Evolutionary conservation across 495 filamentous ascomycete species (phyloP).

Genomic region (Penicillium salamii): DNA sequence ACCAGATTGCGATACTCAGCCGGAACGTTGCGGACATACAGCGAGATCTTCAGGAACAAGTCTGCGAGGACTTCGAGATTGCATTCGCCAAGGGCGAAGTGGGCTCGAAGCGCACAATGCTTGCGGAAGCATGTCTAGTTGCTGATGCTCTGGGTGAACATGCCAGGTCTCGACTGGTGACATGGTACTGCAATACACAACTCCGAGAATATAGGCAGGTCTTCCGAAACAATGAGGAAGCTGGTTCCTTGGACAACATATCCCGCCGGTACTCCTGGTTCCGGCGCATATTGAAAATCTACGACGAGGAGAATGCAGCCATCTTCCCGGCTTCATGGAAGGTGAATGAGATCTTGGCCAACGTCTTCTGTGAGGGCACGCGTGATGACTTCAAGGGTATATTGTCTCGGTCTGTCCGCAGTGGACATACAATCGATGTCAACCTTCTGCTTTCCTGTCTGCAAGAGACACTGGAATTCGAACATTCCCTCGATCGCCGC

Average conservation of each 20-base stretch:
- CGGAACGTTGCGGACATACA: slow-evolving; percentile 93
- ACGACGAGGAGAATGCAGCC: slow-evolving; percentile 86
- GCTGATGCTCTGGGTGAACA: slow-evolving; percentile 95
- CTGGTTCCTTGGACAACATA: slow-evolving; percentile 95
- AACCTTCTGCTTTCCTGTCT: slow-evolving; percentile 87
- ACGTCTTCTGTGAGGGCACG: slow-evolving; percentile 91
- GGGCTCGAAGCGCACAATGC: slow-evolving; percentile 59
- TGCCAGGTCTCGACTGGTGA: slow-evolving; percentile 77
- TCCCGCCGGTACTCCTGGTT: slow-evolving; percentile 95
- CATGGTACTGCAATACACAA: slow-evolving; percentile 98
- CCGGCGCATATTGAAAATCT: slow-evolving; percentile 89
- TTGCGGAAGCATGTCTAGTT: slow-evolving; percentile 85
- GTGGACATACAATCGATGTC: slow-evolving; percentile 84
- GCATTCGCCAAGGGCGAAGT: slow-evolving; percentile 90
- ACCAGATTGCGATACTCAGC: slow-evolving; percentile 93
- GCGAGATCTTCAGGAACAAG: slow-evolving; percentile 88
- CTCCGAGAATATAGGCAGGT: slow-evolving; percentile 93
- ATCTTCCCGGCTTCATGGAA: slow-evolving; percentile 90
- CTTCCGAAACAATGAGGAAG: slow-evolving; percentile 94
- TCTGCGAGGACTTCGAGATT: slow-evolving; percentile 97
- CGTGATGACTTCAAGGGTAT: slow-evolving; percentile 94
- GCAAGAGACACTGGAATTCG: slow-evolving; percentile 96
- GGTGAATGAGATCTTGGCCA: slow-evolving; percentile 86
- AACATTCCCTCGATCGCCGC: slow-evolving; percentile 82
- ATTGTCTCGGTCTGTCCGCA: slow-evolving; percentile 80